Evolutionary conservation across 1,139 yeast genomes (phyloP).

Genomic region (Kurtzmaniella natalensis): DNA sequence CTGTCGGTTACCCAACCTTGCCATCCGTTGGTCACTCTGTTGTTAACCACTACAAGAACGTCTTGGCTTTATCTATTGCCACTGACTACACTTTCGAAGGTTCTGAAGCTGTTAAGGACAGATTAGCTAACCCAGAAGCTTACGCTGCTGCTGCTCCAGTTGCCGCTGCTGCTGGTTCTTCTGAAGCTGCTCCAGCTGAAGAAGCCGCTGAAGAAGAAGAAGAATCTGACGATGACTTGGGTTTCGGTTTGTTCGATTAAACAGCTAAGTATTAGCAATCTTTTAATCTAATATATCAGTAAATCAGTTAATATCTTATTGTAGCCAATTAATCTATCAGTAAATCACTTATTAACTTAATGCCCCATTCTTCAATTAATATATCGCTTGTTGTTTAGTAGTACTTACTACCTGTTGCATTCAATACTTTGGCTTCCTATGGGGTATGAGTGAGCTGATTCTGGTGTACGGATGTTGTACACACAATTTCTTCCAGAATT

Average conservation of each 20-base stretch:
- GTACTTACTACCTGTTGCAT: too few species aligned
- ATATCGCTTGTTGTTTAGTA: too few species aligned
- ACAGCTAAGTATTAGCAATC: conserved; percentile 11
- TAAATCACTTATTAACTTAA: too few species aligned
- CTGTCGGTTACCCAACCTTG: conserved; percentile 98
- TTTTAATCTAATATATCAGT: not conserved
- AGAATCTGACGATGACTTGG: conserved; percentile 86
- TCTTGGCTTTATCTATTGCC: conserved; percentile 96
- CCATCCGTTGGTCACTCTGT: conserved; percentile 99
- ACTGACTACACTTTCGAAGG: conserved; percentile 99
- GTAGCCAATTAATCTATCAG: too few species aligned
- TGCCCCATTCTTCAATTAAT: too few species aligned
- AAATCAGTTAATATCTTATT: too few species aligned
- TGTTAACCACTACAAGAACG: conserved; percentile 99
- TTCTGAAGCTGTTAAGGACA: conserved; percentile 98
- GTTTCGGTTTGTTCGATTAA: conserved; percentile 98
- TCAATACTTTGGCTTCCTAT: too few species aligned
- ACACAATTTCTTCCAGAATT: too few species aligned
- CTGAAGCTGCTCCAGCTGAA: conserved; percentile 60
- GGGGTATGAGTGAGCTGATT: too few species aligned
- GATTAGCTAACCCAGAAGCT: conserved; percentile 77
- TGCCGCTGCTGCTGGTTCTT: conserved; percentile 86
- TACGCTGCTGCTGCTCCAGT: conserved; percentile 99
- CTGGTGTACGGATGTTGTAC: too few species aligned
- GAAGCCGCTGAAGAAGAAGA: conserved; percentile 69